Percentiles rank a stretch among this genome's conserved stretches.
Evolutionary conservation across 202 grass and related monocot genomes (phyloP).

Genomic region (Cymbopogon flexuosus): DNA sequence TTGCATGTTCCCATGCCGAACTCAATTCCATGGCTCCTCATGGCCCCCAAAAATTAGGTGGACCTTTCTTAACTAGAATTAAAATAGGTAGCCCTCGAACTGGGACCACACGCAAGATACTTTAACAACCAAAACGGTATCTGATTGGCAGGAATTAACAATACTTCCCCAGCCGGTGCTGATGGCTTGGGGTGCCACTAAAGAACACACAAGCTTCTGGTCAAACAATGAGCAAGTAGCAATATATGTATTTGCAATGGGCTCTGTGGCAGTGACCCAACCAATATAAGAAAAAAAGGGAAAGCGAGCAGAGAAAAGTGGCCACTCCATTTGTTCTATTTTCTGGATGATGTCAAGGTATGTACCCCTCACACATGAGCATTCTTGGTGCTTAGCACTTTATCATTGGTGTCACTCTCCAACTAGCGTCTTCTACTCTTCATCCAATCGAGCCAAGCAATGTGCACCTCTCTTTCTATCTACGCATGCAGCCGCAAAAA

Average conservation of each 20-base stretch:
- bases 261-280: slow-evolving; percentile 49
- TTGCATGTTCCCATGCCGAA: slow-evolving; percentile 26
- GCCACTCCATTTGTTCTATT: slow-evolving; percentile 27
- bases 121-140: slow-evolving; percentile 30
- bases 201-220: slow-evolving; percentile 34
- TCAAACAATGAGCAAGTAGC: slow-evolving; percentile 43
- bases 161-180: slow-evolving; percentile 29
- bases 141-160: slow-evolving; percentile 46
- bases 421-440: slow-evolving; percentile 33
- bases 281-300: slow-evolving; percentile 21
- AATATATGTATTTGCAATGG: slow-evolving; percentile 32
- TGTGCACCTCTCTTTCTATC: background rate
- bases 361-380: slow-evolving; percentile 16
- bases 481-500: slow-evolving; percentile 3
- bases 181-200: slow-evolving; percentile 47
- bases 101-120: slow-evolving; percentile 20
- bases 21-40: slow-evolving; percentile 36
- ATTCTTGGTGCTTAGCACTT: slow-evolving; percentile 35
- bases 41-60: slow-evolving; percentile 35
- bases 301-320: slow-evolving; percentile 29
- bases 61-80: background rate
- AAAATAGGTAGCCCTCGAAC: slow-evolving; percentile 19
- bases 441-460: slow-evolving; percentile 29
- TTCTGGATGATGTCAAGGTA: slow-evolving; percentile 33
- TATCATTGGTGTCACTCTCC: slow-evolving; percentile 42